phyloP scores from a whole-genome alignment of 768 basidiomycete species.

The Naganishia vishniacii region DNA sequence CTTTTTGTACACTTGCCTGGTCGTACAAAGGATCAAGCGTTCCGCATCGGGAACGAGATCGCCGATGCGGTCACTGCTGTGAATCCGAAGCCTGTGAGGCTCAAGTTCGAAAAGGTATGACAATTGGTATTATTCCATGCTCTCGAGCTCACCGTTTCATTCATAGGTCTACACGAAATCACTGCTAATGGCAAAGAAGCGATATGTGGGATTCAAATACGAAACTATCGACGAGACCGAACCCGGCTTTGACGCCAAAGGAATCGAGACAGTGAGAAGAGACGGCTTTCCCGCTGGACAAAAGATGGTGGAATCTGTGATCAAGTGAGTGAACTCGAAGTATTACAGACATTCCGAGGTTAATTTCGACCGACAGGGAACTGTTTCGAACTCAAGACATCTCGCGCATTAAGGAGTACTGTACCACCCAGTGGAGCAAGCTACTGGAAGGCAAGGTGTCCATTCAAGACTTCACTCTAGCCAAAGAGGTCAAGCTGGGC shows the following conservation, averaged over 20 bases:
- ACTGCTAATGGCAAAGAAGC: slow-evolving; percentile 94
- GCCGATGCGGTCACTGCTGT: slow-evolving; percentile 74
- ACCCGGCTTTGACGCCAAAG: slow-evolving; percentile 89
- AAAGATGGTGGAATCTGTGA: slow-evolving; percentile 82
- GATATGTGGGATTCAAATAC: slow-evolving; percentile 95
- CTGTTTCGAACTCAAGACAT: slow-evolving; percentile 86
- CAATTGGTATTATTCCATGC: neutral
- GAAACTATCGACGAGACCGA: slow-evolving; percentile 72
- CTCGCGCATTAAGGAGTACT: slow-evolving; percentile 82
- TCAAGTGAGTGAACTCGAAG: slow-evolving; percentile 61
- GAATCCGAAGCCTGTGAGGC: slow-evolving; percentile 85
- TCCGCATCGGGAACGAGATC: slow-evolving; percentile 86
- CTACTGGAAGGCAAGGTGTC: slow-evolving; percentile 73
- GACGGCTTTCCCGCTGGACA: slow-evolving; percentile 85
- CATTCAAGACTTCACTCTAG: slow-evolving; percentile 88
- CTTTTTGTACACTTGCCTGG: slow-evolving; percentile 87
- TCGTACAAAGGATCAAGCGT: slow-evolving; percentile 87
- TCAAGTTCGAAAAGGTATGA: slow-evolving; percentile 93
- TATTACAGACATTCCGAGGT: neutral
- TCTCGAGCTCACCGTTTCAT: neutral
- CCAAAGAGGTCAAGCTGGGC: slow-evolving; percentile 88
- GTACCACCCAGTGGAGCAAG: slow-evolving; percentile 74
- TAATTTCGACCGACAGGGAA: slow-evolving; percentile 57
- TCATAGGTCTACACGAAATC: slow-evolving; percentile 85
- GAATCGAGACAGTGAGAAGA: slow-evolving; percentile 90